Base-by-base conservation (phyloP, 1,139 yeast species). In the Taphrina populina region DNA sequence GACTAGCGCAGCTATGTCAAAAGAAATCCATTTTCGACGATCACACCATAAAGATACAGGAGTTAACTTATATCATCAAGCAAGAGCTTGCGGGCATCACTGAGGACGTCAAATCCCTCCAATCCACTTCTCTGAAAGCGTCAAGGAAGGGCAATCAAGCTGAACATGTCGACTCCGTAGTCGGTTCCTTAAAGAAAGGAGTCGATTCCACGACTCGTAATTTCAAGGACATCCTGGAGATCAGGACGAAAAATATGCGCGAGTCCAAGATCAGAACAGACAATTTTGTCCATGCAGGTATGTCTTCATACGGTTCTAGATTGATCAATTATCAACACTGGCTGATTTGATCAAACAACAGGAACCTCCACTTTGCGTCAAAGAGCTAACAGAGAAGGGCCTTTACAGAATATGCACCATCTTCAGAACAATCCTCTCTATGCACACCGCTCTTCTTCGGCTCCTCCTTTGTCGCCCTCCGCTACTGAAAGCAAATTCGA, bases 21-120 rank as follows among this genome's bases (percentile, higher is more conserved):
- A 75, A 90, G 64, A 90, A 88, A 68, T 95, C 96, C n/a, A 71
- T 92, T 66, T 87, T 92, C 65, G 96, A 90, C 67, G 98, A 94
- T 69, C 83, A 85, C 63, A 96, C 98, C 1, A 83, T 86, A 27
- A 98, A 92, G 67, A 87, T 94, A 60, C 87, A 92, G 17, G 96
- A 92, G 69, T 75, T 94, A 63, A 88, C 98, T 0, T 87, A 84
- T 66, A 85, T 92, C 47, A 88, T 92, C 66, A 94, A 92, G 67
- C 96, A 92, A 68, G 95, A 88, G 67, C 87, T 94, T 40, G 84
- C 90, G 67, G 80, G 83, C 63, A 82, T 94, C 59, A 96, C 88
- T 66, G 84, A 85, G 64, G 80, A 78, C 62, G 76, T 92, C 63
- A 83, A 83, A 62, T 79, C 77, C 49, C 72, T 88, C 57, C 88